A percentile compares a stretch with the other conserved stretches of the same genome.
Evolutionary conservation across 129 eudicot genomes (phyloP).

Genomic region (Cynara cardunculus): DNA sequence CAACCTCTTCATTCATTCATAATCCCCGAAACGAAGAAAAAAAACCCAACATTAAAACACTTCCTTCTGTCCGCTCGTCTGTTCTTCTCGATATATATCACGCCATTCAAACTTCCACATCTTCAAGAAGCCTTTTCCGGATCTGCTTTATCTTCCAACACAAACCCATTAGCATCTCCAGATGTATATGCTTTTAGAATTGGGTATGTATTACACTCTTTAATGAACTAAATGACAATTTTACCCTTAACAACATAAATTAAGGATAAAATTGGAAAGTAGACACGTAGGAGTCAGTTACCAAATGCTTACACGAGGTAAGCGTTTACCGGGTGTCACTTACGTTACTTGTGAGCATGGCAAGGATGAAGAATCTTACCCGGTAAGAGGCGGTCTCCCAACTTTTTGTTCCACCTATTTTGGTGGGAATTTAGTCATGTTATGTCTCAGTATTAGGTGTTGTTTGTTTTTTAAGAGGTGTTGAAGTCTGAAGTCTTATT

Average conservation of each 20-base stretch:
- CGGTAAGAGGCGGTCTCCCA: too few relatives aligned
- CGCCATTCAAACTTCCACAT: not conserved
- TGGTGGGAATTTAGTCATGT: too few relatives aligned
- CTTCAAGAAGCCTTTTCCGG: conserved; percentile 21
- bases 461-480: too few relatives aligned
- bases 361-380: too few relatives aligned
- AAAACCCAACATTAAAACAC: conserved; percentile 15
- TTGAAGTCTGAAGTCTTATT: too few relatives aligned
- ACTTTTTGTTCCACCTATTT: too few relatives aligned
- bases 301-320: too few relatives aligned
- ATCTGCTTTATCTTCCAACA: conserved; percentile 19
- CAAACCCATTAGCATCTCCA: not conserved
- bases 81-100: not conserved
- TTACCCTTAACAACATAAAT: not conserved
- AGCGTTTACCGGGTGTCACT: too few relatives aligned
- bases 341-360: too few relatives aligned
- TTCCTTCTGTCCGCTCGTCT: conserved; percentile 4
- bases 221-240: not conserved
- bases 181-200: not conserved
- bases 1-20: not conserved
- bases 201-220: not conserved
- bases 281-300: too few relatives aligned
- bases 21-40: conserved; percentile 11
- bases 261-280: not conserved
- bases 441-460: too few relatives aligned